Evolutionary conservation across 2,329 filamentous ascomycete species (phyloP).

Genomic region (Rhytidhysteron rufulum): DNA sequence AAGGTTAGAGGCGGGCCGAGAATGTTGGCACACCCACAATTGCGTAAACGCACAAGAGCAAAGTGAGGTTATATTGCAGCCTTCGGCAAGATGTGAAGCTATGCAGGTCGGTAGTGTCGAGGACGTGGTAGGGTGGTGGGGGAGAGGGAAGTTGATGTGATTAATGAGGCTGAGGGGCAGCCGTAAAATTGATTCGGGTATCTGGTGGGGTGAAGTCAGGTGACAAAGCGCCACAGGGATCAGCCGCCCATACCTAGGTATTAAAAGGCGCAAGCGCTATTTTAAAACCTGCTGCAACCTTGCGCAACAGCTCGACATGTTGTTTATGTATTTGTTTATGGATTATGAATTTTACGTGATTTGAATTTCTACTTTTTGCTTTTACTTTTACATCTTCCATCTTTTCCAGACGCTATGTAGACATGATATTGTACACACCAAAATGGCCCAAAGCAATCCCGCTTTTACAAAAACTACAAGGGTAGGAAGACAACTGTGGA

Average conservation of each 20-base stretch:
- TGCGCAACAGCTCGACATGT: too few relatives aligned
- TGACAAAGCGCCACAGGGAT: too few relatives aligned
- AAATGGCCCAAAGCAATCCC: conserved; percentile 29
- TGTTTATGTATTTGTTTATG: conserved; percentile 24
- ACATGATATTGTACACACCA: conserved; percentile 35
- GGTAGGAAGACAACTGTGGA: conserved; percentile 18
- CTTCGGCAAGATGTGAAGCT: too few relatives aligned
- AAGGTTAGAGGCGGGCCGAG: conserved; percentile 11
- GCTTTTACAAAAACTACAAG: conserved; percentile 23
- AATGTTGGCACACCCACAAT: too few relatives aligned
- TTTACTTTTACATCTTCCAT: conserved; percentile 24
- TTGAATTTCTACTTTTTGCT: too few relatives aligned
- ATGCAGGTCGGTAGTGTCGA: conserved; percentile 9
- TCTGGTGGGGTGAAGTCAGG: conserved; percentile 22
- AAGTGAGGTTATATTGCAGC: too few relatives aligned
- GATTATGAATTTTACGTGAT: too few relatives aligned
- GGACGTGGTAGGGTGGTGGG: conserved; percentile 9
- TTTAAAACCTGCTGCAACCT: too few relatives aligned
- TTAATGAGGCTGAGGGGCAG: conserved; percentile 21
- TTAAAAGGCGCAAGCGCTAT: too few relatives aligned
- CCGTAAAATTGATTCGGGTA: too few relatives aligned
- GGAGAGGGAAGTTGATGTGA: conserved; percentile 15
- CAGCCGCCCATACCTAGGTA: too few relatives aligned
- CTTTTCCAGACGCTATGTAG: conserved; percentile 28
- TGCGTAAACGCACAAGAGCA: too few relatives aligned